phyloP scores from a whole-genome alignment of 192 early-diverging fungal species.

The Coemansia sp. region DNA sequence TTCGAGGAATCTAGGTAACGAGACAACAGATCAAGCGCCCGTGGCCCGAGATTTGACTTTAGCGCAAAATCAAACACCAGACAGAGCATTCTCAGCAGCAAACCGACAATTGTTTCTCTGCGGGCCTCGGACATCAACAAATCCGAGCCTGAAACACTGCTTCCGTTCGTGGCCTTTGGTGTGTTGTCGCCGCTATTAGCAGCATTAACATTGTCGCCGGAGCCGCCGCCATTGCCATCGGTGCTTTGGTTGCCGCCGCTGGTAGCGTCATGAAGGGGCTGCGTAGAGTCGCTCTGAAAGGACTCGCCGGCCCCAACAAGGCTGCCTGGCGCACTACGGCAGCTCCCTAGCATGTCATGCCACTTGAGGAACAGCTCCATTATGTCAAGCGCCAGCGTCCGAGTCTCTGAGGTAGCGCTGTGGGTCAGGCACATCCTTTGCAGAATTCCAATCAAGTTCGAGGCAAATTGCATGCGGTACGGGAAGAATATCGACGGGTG shows the following conservation, averaged over 20 bases:
- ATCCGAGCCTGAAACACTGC: constrained; percentile 10
- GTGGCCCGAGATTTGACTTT: constrained; percentile 41
- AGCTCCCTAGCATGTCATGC: constrained; percentile 70
- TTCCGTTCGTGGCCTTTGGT: neutral
- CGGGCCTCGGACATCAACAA: constrained; percentile 38
- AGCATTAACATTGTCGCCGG: neutral
- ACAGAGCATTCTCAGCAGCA: constrained; percentile 51
- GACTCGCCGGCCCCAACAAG: neutral
- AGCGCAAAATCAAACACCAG: constrained; percentile 52
- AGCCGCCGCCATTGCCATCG: neutral
- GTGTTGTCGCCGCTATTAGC: neutral
- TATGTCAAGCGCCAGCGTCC: constrained; percentile 83
- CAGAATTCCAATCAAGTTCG: constrained; percentile 83
- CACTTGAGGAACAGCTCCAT: constrained; percentile 87
- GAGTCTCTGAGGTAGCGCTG: constrained; percentile 82
- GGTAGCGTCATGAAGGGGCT: neutral
- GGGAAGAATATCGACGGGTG: constrained; percentile 90
- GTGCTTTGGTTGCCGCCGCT: neutral
- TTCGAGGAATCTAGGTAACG: constrained; percentile 38
- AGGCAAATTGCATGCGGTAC: constrained; percentile 83
- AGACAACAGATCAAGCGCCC: constrained; percentile 35
- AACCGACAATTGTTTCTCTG: constrained; percentile 48
- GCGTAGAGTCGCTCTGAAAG: neutral
- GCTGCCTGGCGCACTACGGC: constrained; percentile 27
- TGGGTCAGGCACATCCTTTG: constrained; percentile 83